Evolutionary conservation across 345 rosid species (phyloP).

Genomic region (Linum lewisii): DNA sequence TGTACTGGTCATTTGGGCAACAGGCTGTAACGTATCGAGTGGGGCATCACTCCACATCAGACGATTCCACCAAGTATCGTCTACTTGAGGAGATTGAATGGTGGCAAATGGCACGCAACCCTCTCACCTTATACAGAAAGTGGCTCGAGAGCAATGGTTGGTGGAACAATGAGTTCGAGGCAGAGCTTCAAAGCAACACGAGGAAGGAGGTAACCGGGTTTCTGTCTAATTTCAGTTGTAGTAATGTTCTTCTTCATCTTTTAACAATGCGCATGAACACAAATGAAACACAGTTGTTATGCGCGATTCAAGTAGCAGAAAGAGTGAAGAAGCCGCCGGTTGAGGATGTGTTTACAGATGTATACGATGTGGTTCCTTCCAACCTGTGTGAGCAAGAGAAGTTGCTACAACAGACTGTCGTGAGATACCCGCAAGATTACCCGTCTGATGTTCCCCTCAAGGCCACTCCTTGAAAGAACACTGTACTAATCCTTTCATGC

Average conservation of each 20-base stretch:
- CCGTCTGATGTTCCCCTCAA: conserved; percentile 50
- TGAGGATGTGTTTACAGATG: conserved; percentile 56
- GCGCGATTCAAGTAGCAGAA: conserved; percentile 72
- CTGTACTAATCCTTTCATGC: no score
- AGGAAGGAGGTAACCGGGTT: conserved; percentile 55
- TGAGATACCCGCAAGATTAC: conserved; percentile 55
- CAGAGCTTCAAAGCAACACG: conserved; percentile 42
- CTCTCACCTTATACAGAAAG: conserved; percentile 51
- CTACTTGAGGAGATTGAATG: conserved; percentile 55
- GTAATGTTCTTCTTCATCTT: background rate
- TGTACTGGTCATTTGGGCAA: background rate
- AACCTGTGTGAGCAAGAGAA: conserved; percentile 67
- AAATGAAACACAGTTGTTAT: conserved; percentile 42
- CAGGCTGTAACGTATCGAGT: conserved; percentile 87
- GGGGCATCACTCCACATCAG: conserved; percentile 91
- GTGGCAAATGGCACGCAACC: conserved; percentile 57
- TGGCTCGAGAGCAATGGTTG: conserved; percentile 70
- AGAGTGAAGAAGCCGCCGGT: conserved; percentile 59
- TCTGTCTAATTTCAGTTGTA: background rate
- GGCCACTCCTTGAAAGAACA: background rate
- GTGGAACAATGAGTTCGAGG: conserved; percentile 64
- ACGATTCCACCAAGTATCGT: conserved; percentile 88
- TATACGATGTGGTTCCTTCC: conserved; percentile 54
- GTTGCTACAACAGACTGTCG: conserved; percentile 40
- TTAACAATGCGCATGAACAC: background rate